A percentile compares a stretch with the other conserved stretches of the same genome.
Evolutionary conservation across 768 basidiomycete species (phyloP).

Genomic region (Xerocomellus amylosporus): DNA sequence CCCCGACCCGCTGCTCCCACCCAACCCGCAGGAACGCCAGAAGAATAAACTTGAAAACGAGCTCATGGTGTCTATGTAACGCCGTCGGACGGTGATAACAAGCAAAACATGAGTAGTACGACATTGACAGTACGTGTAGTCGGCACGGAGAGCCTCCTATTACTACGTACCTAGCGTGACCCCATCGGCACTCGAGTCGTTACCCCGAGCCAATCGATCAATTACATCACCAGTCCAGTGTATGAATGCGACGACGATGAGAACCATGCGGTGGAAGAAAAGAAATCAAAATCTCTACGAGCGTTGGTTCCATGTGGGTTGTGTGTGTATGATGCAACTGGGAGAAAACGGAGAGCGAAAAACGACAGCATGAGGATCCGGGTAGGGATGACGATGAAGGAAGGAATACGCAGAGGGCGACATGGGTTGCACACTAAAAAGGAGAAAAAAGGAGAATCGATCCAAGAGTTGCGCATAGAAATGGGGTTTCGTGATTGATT

Average conservation of each 20-base stretch:
- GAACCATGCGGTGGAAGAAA: background rate
- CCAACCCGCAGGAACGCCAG: background rate
- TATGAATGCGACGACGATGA: background rate
- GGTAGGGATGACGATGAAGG: background rate
- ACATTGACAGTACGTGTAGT: background rate
- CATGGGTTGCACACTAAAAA: background rate
- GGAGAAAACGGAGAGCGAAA: background rate
- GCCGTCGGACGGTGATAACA: constrained; percentile 5
- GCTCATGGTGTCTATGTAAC: background rate
- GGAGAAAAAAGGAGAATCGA: background rate
- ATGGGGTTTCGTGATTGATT: background rate
- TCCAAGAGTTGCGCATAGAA: constrained; percentile 7
- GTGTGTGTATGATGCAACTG: background rate
- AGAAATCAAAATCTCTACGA: background rate
- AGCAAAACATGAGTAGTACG: background rate
- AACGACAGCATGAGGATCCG: background rate
- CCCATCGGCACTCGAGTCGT: background rate
- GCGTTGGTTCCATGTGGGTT: constrained; percentile 1
- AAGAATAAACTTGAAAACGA: background rate
- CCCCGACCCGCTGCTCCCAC: no score
- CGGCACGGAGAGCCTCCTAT: background rate
- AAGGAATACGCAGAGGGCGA: background rate
- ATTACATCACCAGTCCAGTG: background rate
- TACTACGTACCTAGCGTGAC: background rate
- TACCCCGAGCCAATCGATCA: background rate